A percentile compares a stretch with the other conserved stretches of the same genome.
These are phyloP conservation scores for Fusarium newnesense DNA, from an alignment of 2,329 filamentous ascomycete species.

Conservation along the genomic window DNA sequence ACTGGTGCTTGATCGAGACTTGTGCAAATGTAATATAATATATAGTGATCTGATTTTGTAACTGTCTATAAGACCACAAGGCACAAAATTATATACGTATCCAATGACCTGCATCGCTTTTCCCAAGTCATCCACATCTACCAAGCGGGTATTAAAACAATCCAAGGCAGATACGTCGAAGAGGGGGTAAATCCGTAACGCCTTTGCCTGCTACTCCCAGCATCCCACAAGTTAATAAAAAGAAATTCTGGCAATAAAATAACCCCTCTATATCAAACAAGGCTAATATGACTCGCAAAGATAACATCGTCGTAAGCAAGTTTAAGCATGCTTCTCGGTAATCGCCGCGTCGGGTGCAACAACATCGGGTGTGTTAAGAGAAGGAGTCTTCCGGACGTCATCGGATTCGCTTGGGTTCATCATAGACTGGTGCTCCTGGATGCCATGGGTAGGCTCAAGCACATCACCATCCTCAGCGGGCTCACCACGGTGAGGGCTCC, in stretches of 20 bases:
- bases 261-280: conserved; percentile 33
- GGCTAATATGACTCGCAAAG: conserved; percentile 32
- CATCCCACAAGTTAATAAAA: conserved; percentile 12
- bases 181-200: conserved; percentile 33
- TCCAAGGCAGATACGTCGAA: conserved; percentile 15
- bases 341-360: conserved; percentile 17
- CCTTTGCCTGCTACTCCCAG: conserved; percentile 43
- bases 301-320: neutral
- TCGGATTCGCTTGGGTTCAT: conserved; percentile 47
- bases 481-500: conserved; percentile 80
- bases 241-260: conserved; percentile 10
- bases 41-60: conserved; percentile 33
- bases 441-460: conserved; percentile 75
- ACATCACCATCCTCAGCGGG: conserved; percentile 68
- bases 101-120: conserved; percentile 35
- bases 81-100: conserved; percentile 29
- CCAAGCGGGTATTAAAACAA: conserved; percentile 40
- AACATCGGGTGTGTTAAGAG: conserved; percentile 27
- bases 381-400: conserved; percentile 39
- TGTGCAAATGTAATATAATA: neutral
- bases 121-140: conserved; percentile 37
- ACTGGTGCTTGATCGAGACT: too few species aligned
- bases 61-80: conserved; percentile 32
- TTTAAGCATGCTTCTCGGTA: conserved; percentile 27
- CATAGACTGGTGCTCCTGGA: conserved; percentile 69